Evolutionary conservation across 208 protist genomes (phyloP).

Genomic region (Trichomonas gallinae): DNA sequence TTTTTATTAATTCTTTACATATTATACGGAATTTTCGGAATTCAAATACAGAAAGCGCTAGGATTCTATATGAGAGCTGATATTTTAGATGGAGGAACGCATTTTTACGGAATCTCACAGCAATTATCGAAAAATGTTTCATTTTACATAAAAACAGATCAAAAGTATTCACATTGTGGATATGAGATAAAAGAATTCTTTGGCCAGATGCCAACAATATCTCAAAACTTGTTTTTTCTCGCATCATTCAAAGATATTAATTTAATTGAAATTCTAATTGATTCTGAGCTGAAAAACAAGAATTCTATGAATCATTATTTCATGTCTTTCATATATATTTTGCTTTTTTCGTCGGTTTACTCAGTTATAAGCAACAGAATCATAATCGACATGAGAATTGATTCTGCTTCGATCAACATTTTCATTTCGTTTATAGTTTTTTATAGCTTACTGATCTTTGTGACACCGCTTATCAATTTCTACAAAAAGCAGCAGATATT

Average conservation of each 20-base stretch:
- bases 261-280: neutral
- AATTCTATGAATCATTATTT: neutral
- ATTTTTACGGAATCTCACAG: neutral
- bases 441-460: neutral
- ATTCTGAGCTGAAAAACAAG: neutral
- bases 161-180: neutral
- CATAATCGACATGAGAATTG: neutral
- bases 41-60: neutral
- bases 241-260: neutral
- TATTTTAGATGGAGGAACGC: neutral
- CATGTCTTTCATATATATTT: neutral
- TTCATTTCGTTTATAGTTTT: neutral
- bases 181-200: neutral
- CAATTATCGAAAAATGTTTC: neutral
- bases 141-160: neutral
- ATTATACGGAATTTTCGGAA: neutral
- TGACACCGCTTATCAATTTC: neutral
- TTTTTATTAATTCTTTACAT: neutral
- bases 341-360: neutral
- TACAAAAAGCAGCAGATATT: neutral
- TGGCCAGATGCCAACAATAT: neutral
- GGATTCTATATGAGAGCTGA: neutral
- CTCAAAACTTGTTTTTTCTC: neutral
- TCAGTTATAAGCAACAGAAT: neutral
- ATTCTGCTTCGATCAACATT: neutral